A percentile compares a stretch with the other conserved stretches of the same genome.
phyloP scores from a whole-genome alignment of 805 yeast species.

The Cyberlindnera maritima region DNA sequence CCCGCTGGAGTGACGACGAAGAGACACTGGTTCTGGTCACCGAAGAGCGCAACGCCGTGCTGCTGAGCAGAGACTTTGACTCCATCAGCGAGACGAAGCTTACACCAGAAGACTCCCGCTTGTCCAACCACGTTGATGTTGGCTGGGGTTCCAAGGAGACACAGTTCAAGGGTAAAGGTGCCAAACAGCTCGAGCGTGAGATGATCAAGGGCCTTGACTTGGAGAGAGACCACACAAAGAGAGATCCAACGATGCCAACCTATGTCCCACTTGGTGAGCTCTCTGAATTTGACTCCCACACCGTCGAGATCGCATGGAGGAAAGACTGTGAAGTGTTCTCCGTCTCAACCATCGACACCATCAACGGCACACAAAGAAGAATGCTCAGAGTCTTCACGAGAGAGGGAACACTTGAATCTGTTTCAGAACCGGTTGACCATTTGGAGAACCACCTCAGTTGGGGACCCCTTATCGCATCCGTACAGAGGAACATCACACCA shows the following conservation, averaged over 20 bases:
- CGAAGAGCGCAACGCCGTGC: constrained; percentile 51
- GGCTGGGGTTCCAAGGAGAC: constrained; percentile 99
- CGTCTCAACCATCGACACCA: constrained; percentile 53
- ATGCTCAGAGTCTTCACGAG: constrained; percentile 80
- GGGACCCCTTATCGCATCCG: constrained; percentile 86
- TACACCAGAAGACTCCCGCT: constrained; percentile 56
- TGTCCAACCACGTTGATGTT: constrained; percentile 84
- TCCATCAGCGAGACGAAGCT: constrained; percentile 67
- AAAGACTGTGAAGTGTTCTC: constrained; percentile 89
- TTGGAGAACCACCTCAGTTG: constrained; percentile 74
- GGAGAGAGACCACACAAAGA: constrained; percentile 59
- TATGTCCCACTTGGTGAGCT: constrained; percentile 66
- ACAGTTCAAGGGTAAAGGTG: constrained; percentile 94
- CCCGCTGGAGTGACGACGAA: constrained; percentile 89
- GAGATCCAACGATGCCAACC: constrained; percentile 88
- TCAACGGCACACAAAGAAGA: constrained; percentile 50
- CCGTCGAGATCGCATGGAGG: constrained; percentile 76
- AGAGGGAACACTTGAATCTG: constrained; percentile 74
- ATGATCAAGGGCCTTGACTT: constrained; percentile 54
- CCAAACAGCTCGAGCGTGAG: constrained; percentile 70
- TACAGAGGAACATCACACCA: constrained; percentile 53
- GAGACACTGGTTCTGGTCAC: constrained; percentile 77
- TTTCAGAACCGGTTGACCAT: constrained; percentile 86
- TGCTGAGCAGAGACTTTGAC: constrained; percentile 76
- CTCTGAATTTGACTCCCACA: constrained; percentile 50